Base-by-base conservation (phyloP, 2,329 filamentous ascomycete species). In the Talaromyces sp. region DNA sequence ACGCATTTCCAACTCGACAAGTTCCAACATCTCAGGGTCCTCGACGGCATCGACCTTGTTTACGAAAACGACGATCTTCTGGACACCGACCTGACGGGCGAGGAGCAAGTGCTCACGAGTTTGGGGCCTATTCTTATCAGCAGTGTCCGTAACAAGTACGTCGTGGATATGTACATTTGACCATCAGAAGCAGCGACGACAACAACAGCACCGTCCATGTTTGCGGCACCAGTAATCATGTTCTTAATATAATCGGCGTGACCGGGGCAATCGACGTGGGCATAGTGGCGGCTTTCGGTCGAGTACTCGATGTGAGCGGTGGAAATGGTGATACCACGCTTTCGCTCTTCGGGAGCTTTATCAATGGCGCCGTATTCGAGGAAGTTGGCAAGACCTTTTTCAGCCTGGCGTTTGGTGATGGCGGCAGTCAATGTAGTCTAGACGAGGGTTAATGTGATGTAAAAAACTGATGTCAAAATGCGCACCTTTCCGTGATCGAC, bases 221-320 rank as follows among this genome's bases (percentile, higher is more conserved):
- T 96, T 75, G 96, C 94, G 69, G 95, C 93, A 89, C 95, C 95
- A 72, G 95, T 99, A 81, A 99, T 99, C 95, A 99, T 99, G 90
- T 99, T 99, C 89, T 99, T 99, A 86, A 99, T 98, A 87, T 99
- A 99, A 92, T 99, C 95, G 82, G 95, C 95, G 90, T 99, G 95
- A 83, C 95, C 95, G 66, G 95, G 95, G 83, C 95, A 99, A 87
- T 99, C 95, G 85, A 99, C 95, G 87, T 99, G 95, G 75, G 95
- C 95, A 84, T 99, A 99, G 85, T 99, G 95, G 77, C 95, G 90
- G 78, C 85, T 86, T 0, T 97, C 92, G 79, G 95, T 99, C 73
- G 92, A 84, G 86, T 98, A 99, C 85, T 99, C 95, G 83, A 99
- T 96, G 84, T 99, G 95, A 71, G 95, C 92, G 64, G 95, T 96